A percentile compares a stretch with the other conserved stretches of the same genome.
Evolutionary conservation across 2,329 filamentous ascomycete species (phyloP).

Genomic region (Claviceps citrina): DNA sequence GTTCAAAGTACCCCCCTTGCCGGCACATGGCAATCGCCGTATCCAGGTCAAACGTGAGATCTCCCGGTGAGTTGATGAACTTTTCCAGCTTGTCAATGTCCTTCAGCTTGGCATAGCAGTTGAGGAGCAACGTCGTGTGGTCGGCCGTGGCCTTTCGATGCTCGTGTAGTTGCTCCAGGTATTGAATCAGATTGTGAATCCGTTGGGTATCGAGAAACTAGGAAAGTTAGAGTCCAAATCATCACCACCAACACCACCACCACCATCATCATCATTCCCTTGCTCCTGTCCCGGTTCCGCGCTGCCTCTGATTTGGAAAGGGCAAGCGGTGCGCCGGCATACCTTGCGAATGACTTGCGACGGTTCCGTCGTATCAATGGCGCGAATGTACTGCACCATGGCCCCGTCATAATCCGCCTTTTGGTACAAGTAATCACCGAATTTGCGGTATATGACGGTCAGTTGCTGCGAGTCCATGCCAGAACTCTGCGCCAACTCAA

Average conservation of each 20-base stretch:
- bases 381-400: constrained; percentile 97
- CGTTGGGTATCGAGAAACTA: constrained; percentile 91
- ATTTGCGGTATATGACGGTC: constrained; percentile 82
- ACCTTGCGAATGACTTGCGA: constrained; percentile 92
- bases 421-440: constrained; percentile 86
- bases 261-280: too few species aligned
- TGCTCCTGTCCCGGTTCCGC: background rate
- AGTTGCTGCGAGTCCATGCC: constrained; percentile 68
- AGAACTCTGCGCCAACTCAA: constrained; percentile 81
- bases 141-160: constrained; percentile 86
- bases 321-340: constrained; percentile 1
- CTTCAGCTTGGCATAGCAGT: constrained; percentile 96
- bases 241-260: too few species aligned
- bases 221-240: constrained; percentile 9
- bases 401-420: constrained; percentile 93
- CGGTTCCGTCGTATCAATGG: constrained; percentile 89
- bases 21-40: constrained; percentile 96
- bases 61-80: constrained; percentile 90
- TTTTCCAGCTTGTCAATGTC: constrained; percentile 91
- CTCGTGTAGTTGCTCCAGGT: constrained; percentile 89
- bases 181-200: constrained; percentile 94
- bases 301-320: background rate
- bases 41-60: constrained; percentile 90
- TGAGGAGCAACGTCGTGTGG: constrained; percentile 84
- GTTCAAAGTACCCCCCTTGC: constrained; percentile 91